These are phyloP conservation scores for Phytopythium delawarense DNA, from an alignment of 352 stramenopile genomes.

Conservation along the genomic window DNA sequence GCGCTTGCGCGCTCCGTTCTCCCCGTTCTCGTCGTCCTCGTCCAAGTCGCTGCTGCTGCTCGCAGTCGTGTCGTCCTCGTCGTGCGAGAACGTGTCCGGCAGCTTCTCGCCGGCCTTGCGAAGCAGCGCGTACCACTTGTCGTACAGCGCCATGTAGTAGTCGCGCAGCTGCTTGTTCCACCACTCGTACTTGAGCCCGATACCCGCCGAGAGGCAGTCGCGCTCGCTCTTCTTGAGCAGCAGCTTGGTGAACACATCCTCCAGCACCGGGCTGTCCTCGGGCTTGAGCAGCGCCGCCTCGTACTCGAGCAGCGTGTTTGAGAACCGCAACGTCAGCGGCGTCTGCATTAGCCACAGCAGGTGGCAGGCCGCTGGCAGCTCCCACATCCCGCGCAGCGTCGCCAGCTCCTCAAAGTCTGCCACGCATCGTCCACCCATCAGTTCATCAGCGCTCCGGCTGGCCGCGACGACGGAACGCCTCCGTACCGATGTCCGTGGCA, in stretches of 20 bases:
- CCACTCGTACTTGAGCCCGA: constrained; percentile 85
- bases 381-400: constrained; percentile 58
- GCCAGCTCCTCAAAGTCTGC: constrained; percentile 69
- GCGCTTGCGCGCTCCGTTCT: constrained; percentile 9
- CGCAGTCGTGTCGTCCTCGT: constrained; percentile 44
- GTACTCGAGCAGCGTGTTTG: constrained; percentile 78
- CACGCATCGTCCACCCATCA: not conserved
- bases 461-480: not conserved
- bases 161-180: constrained; percentile 85
- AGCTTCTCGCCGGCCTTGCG: constrained; percentile 65
- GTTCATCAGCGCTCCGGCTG: not conserved
- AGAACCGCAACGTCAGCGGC: constrained; percentile 73
- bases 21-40: constrained; percentile 7
- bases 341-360: constrained; percentile 82
- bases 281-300: constrained; percentile 76
- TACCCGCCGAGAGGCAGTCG: constrained; percentile 61
- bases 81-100: constrained; percentile 58
- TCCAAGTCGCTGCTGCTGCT: constrained; percentile 20
- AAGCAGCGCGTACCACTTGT: constrained; percentile 76
- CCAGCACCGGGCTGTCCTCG: constrained; percentile 57
- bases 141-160: constrained; percentile 81
- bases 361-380: constrained; percentile 75
- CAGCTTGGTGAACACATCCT: constrained; percentile 85
- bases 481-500: constrained; percentile 41
- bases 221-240: constrained; percentile 82